Percentiles rank a stretch among this genome's conserved stretches.
phyloP scores from a whole-genome alignment of 2,329 filamentous ascomycete species.

The Ascochyta pisi region DNA sequence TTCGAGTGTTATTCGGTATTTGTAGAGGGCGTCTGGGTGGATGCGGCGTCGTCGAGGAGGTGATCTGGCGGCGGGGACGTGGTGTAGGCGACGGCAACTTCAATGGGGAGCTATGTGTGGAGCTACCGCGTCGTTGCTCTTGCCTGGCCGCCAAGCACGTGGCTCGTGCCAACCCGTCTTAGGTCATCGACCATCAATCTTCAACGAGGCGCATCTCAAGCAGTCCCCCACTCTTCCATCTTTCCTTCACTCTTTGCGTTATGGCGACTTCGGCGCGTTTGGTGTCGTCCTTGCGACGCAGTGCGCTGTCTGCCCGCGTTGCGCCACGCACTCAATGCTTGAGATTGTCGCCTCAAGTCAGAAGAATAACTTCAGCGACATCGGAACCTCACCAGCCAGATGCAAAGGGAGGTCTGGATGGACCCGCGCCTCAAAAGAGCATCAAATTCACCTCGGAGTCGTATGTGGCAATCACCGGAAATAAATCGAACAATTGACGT shows the following conservation, averaged over 20 bases:
- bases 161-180: slow-evolving; percentile 35
- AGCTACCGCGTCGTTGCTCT: slow-evolving; percentile 50
- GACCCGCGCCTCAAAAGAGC: slow-evolving; percentile 49
- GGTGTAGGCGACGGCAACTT: slow-evolving; percentile 30
- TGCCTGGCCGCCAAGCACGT: slow-evolving; percentile 44
- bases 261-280: slow-evolving; percentile 48
- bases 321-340: slow-evolving; percentile 31
- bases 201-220: slow-evolving; percentile 21
- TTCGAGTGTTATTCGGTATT: background rate
- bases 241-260: slow-evolving; percentile 22
- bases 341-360: slow-evolving; percentile 40
- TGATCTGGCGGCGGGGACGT: slow-evolving; percentile 17
- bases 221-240: slow-evolving; percentile 29
- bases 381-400: slow-evolving; percentile 51
- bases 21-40: background rate
- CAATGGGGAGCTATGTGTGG: slow-evolving; percentile 40
- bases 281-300: slow-evolving; percentile 43
- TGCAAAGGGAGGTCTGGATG: slow-evolving; percentile 44
- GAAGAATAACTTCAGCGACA: slow-evolving; percentile 50
- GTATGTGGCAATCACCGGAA: slow-evolving; percentile 47
- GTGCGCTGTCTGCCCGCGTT: slow-evolving; percentile 35
- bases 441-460: slow-evolving; percentile 84
- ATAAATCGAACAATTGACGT: slow-evolving; percentile 5
- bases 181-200: slow-evolving; percentile 36
- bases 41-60: slow-evolving; percentile 6